Conservation (phyloP, 441 rosid genomes). For the Theobroma grandiflorum region DNA sequence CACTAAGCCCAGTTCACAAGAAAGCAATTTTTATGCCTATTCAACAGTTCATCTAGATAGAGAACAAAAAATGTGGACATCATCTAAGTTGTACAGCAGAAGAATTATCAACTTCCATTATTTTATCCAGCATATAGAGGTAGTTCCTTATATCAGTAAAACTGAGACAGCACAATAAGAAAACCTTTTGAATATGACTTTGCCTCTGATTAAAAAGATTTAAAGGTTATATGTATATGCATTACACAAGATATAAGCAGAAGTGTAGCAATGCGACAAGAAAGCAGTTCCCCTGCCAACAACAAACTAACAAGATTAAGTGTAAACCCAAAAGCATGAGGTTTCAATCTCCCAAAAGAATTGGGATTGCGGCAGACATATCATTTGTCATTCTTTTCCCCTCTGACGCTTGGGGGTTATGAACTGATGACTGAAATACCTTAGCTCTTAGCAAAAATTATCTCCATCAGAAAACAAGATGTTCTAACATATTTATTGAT, state of each 20-base stretch:
- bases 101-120: background rate
- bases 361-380: background rate
- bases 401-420: background rate
- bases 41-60: constrained; percentile 1
- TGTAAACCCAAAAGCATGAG: background rate
- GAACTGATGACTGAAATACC: background rate
- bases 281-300: background rate
- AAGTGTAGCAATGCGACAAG: background rate
- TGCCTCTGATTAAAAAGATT: background rate
- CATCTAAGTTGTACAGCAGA: background rate
- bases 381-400: background rate
- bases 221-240: background rate
- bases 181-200: background rate
- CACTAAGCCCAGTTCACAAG: background rate
- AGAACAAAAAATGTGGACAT: background rate
- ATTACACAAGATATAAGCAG: background rate
- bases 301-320: constrained; percentile 7
- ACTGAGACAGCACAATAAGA: background rate
- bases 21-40: background rate
- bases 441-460: background rate
- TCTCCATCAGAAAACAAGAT: background rate
- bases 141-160: background rate
- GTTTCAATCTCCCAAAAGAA: background rate
- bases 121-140: background rate
- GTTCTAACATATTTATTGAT: background rate